Evolutionary conservation across 345 rosid genomes (phyloP).

Genomic region (Citrus trifoliata): DNA sequence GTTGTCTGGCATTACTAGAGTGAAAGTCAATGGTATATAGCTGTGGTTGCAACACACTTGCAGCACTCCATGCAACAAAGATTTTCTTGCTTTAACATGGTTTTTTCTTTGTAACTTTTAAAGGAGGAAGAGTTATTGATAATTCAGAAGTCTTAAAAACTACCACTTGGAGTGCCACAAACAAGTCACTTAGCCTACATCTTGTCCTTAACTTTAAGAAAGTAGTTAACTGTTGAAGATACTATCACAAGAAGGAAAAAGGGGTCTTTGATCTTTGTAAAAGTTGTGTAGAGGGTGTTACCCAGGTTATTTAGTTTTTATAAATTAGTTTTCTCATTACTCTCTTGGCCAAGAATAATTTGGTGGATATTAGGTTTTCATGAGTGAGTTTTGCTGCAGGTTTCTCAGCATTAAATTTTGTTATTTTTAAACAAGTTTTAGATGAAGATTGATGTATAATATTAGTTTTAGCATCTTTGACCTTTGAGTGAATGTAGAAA

Average conservation of each 20-base stretch:
- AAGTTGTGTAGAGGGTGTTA: background rate
- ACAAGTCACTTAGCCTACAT: background rate
- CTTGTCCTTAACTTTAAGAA: background rate
- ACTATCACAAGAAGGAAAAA: background rate
- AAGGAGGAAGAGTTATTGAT: background rate
- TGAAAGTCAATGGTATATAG: background rate
- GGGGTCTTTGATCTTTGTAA: background rate
- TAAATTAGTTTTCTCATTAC: constrained; percentile 1
- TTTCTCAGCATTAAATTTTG: background rate
- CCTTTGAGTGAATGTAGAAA: background rate
- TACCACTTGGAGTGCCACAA: background rate
- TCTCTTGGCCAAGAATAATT: background rate
- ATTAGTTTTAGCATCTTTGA: background rate
- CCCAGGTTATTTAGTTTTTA: background rate
- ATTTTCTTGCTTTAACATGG: background rate
- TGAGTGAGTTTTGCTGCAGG: background rate
- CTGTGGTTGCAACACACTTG: background rate
- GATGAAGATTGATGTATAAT: background rate
- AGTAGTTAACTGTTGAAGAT: background rate
- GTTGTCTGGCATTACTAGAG: background rate
- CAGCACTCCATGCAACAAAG: background rate
- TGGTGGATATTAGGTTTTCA: background rate
- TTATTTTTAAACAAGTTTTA: background rate
- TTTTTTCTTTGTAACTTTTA: background rate
- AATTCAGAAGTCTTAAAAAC: too few species aligned